Conservation (phyloP, 306 rosid species). For the Medicago arabica region DNA sequence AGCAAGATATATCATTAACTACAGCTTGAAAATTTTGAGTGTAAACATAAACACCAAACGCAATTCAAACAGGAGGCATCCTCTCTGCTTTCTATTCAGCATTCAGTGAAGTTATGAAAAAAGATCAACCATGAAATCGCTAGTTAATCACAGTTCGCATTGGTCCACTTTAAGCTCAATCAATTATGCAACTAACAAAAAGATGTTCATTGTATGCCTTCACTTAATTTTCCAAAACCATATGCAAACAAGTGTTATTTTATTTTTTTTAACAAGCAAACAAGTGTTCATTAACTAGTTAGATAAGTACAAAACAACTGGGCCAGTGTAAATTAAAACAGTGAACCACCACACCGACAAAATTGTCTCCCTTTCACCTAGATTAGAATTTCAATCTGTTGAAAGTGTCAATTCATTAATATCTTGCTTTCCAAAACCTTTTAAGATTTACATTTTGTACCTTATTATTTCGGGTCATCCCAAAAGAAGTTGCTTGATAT, state of each 20-base stretch:
- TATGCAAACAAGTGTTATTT: background rate
- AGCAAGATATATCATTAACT: slow-evolving; percentile 28
- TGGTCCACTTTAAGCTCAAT: slow-evolving; percentile 15
- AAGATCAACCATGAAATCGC: slow-evolving; percentile 2
- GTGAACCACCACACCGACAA: slow-evolving; percentile 13
- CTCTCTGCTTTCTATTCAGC: background rate
- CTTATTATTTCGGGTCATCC: slow-evolving; percentile 93
- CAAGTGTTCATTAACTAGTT: slow-evolving; percentile 2
- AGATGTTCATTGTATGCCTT: background rate
- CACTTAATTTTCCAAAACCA: slow-evolving; percentile 9
- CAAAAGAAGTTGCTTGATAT: slow-evolving; percentile 93
- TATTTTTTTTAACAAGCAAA: background rate
- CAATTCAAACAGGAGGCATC: slow-evolving; percentile 18
- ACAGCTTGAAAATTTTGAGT: background rate
- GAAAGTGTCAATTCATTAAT: slow-evolving; percentile 10
- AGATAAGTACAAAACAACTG: slow-evolving; percentile 20
- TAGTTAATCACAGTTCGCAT: background rate
- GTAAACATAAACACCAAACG: slow-evolving; percentile 14
- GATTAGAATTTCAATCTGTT: slow-evolving; percentile 28
- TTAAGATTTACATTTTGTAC: slow-evolving; percentile 42
- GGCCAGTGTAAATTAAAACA: slow-evolving; percentile 20
- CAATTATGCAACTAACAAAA: slow-evolving; percentile 13
- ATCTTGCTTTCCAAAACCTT: slow-evolving; percentile 17
- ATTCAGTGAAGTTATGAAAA: background rate
- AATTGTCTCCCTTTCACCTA: slow-evolving; percentile 1